Evolutionary conservation across 1,139 yeast genomes (phyloP).

Genomic region (Blastobotrys arbuscula): DNA sequence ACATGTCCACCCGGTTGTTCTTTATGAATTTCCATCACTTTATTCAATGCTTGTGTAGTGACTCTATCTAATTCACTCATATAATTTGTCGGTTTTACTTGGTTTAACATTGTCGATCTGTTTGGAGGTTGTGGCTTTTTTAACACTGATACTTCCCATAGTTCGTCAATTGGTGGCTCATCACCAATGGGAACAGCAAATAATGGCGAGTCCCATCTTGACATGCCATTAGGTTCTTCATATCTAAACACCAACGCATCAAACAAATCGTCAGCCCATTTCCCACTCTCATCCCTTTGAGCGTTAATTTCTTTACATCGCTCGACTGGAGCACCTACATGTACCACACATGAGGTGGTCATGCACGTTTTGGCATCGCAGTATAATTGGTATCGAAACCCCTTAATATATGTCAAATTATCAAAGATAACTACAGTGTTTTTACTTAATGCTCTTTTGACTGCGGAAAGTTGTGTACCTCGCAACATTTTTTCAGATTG

Average conservation of each 20-base stretch:
- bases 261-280: constrained; percentile 66
- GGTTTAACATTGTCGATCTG: constrained; percentile 43
- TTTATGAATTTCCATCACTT: constrained; percentile 57
- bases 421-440: constrained; percentile 76
- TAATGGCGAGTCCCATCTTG: constrained; percentile 93
- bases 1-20: constrained; percentile 48
- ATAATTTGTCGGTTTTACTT: constrained; percentile 75
- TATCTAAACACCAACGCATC: constrained; percentile 73
- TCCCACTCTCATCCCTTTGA: constrained; percentile 25
- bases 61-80: constrained; percentile 71
- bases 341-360: constrained; percentile 80
- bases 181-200: constrained; percentile 58
- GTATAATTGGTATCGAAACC: constrained; percentile 86
- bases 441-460: constrained; percentile 69
- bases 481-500: constrained; percentile 71
- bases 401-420: constrained; percentile 85
- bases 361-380: constrained; percentile 85
- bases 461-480: constrained; percentile 82
- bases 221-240: constrained; percentile 85
- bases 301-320: constrained; percentile 60
- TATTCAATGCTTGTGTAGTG: constrained; percentile 58
- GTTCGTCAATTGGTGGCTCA: constrained; percentile 55
- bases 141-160: constrained; percentile 67
- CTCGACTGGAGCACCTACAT: constrained; percentile 63
- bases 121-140: constrained; percentile 48